Evolutionary conservation across 768 basidiomycete genomes (phyloP).

Genomic region (Pulveroboletus frians): DNA sequence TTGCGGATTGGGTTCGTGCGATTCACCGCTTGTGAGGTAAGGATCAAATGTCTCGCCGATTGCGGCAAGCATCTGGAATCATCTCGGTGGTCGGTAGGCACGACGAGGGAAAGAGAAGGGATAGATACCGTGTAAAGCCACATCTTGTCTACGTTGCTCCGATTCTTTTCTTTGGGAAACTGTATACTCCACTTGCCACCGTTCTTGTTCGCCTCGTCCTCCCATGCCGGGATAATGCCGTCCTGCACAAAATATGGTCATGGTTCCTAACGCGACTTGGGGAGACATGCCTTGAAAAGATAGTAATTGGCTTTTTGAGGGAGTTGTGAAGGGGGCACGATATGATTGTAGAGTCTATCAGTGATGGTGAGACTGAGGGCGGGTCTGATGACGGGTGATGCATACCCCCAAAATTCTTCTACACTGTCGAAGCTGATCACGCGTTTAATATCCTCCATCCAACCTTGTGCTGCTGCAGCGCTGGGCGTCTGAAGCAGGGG

Average conservation of each 20-base stretch:
- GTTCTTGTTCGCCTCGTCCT: constrained; percentile 92
- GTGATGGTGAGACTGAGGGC: constrained; percentile 9
- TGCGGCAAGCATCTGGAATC: constrained; percentile 89
- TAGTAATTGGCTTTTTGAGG: constrained; percentile 99
- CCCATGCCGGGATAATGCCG: constrained; percentile 96
- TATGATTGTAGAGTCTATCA: constrained; percentile 87
- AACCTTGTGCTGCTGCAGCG: constrained; percentile 71
- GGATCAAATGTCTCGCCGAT: constrained; percentile 99
- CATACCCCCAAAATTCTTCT: constrained; percentile 99
- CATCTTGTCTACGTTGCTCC: constrained; percentile 80
- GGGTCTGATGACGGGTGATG: constrained; percentile 9
- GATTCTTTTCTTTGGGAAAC: constrained; percentile 92
- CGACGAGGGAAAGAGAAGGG: not conserved
- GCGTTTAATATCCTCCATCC: constrained; percentile 99
- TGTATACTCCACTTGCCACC: constrained; percentile 99
- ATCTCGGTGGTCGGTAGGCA: constrained; percentile 1
- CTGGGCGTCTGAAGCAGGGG: constrained; percentile 70
- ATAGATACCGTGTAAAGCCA: constrained; percentile 90
- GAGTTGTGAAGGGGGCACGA: constrained; percentile 88
- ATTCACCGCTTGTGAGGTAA: constrained; percentile 49
- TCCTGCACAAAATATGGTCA: constrained; percentile 46
- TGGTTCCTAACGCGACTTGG: not conserved
- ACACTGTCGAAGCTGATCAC: constrained; percentile 96
- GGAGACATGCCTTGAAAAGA: constrained; percentile 79
- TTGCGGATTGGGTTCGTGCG: constrained; percentile 39